Base-by-base conservation (phyloP, 805 yeast species). In the Starmerella gropengiesseri region DNA sequence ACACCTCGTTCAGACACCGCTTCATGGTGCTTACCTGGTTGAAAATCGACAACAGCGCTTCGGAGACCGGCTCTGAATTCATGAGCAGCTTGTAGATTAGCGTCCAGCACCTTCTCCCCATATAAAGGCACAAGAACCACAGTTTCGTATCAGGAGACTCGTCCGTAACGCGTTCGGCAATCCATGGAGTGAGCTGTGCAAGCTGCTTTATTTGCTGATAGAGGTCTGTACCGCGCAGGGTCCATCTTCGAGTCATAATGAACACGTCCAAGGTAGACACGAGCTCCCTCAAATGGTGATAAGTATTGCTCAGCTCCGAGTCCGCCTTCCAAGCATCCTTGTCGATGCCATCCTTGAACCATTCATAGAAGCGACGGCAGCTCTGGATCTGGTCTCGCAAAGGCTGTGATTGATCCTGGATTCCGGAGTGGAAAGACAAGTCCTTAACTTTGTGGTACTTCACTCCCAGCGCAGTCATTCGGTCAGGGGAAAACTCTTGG, bases 171-270 rank as follows among this genome's bases (percentile, higher is more conserved):
- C 4, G n/a, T 25, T 13, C 25, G 18, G 20, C 16, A 13, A 49
- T 70, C 49, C 71, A 58, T 40, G 77, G 80, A 58, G 89, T 95
- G 48, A 91, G 77, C 44, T 68, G 72, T 55, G 75, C 78, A 48
- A 91, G 67, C 49, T 70, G 69, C 55, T 78, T 76, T 62, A 86
- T 94, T 59, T 82, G 87, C 37, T 72, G 70, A 64, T 81, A 91
- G 48, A 91, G 69, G 63, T 91, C 99, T 0, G 98, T 91, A 56
- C 87, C 95, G 57, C 99, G 75, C 65, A 91, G 68, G 2, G 97
- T 89, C 99, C 99, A 91, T 60, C 98, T 74, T 62, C 95, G 78
- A 3, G 98, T 91, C 34, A 91, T 76, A 54, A 89, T 69, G 49
- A 91, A 66, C 52, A 83, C 84, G 53, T 84, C 95, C 47, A 91